Evolutionary conservation across 345 rosid species (phyloP).

Genomic region (Brassica nigra): DNA sequence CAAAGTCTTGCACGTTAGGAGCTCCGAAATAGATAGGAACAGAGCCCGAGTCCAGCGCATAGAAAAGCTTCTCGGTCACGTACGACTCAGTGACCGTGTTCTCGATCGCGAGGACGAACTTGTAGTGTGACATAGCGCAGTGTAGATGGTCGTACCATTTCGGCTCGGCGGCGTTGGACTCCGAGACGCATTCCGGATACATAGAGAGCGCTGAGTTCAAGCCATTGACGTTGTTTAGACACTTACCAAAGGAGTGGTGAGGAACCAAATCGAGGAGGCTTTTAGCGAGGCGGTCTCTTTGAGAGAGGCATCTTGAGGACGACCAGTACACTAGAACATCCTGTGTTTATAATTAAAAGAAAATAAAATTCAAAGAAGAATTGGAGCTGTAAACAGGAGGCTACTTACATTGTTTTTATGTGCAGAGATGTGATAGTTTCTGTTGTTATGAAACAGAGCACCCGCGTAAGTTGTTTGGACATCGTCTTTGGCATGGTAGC

Average conservation of each 20-base stretch:
- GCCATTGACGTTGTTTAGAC: slow-evolving; percentile 88
- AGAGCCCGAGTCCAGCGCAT: slow-evolving; percentile 83
- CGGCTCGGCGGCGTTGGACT: slow-evolving; percentile 42
- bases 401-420: slow-evolving; percentile 65
- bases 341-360: slow-evolving; percentile 27
- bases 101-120: slow-evolving; percentile 89
- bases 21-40: slow-evolving; percentile 94
- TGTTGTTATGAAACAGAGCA: slow-evolving; percentile 81
- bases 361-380: background rate
- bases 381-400: background rate
- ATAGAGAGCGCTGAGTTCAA: slow-evolving; percentile 66
- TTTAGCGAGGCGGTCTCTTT: slow-evolving; percentile 68
- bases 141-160: slow-evolving; percentile 96
- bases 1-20: slow-evolving; percentile 74
- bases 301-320: slow-evolving; percentile 83
- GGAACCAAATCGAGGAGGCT: slow-evolving; percentile 68
- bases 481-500: slow-evolving; percentile 90
- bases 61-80: slow-evolving; percentile 91
- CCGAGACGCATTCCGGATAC: slow-evolving; percentile 69
- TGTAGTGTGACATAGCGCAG: slow-evolving; percentile 96
- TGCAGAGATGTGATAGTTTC: slow-evolving; percentile 74
- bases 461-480: slow-evolving; percentile 91
- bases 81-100: slow-evolving; percentile 84
- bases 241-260: slow-evolving; percentile 88
- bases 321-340: slow-evolving; percentile 89